Evolutionary conservation across 257 asterid species (phyloP), one percentile per base, ranked within the genome.

Genomic region (Orobanche coerulescens): DNA sequence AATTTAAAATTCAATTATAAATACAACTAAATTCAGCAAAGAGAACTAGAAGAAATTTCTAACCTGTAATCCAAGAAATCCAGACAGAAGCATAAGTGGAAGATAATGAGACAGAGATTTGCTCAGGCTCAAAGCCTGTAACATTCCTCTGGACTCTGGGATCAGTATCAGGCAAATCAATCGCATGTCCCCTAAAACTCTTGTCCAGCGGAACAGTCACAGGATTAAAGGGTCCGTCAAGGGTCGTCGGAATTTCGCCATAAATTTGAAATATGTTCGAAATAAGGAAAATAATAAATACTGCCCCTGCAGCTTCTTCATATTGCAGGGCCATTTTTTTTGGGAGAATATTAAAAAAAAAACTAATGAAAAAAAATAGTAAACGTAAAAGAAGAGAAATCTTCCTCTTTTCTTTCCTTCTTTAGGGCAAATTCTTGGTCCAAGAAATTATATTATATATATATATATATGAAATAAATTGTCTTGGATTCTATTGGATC

Each of bases 11-110:
- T 14, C n/a, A 28, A 6, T 19, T n/a, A 48, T 23, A 43, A 43
- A 20, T 18, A 30, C 13, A 1, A 39, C 4, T 12, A 65, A 6
- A 62, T 0, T 5, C 18, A 48, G 30, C 0, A 37, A 61, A 2
- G 4, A 33, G 26, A 20, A 4, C 26, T 20, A 47, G 7, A 7
- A 59, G 34, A 33, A 16, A 23, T 25, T n/a, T 31, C 43, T 2
- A 66, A 91, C 98, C 98, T 70, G 96, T 86, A 51, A 92, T 70
- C 98, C 98, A 92, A 44, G 98, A 92, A 70, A 92, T 70, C 98
- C 98, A 92, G 42, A 82, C 77, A 5, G 98, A 88, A 66, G 81
- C 78, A 70, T 81, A 53, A 67, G 62, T 73, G 25, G 90, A 78
- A 65, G 98, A 92, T 66, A 92, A 87, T 28, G 98, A 82, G 13